Conservation (phyloP, 73 alveolate genomes). For the Tetrahymena borealis region DNA sequence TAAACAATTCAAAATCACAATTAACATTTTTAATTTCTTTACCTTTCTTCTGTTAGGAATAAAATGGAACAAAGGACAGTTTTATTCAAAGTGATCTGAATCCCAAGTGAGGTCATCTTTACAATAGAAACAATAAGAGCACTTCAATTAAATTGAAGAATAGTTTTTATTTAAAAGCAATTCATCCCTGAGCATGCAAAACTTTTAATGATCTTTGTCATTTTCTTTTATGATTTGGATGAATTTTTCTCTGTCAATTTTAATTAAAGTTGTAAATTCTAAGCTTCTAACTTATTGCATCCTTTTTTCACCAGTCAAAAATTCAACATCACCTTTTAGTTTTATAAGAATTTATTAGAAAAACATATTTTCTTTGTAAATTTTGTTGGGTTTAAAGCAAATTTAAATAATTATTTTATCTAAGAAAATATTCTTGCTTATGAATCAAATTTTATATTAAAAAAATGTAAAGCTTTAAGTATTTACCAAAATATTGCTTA, state of each 20-base stretch:
- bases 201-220: slow-evolving; percentile 17
- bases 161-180: slow-evolving; percentile 2
- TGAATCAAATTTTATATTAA: no score
- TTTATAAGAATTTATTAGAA: no score
- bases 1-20: not conserved
- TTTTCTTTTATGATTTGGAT: not conserved
- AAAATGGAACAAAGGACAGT: slow-evolving; percentile 21
- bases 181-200: slow-evolving; percentile 8
- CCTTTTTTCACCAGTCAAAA: not conserved
- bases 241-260: slow-evolving; percentile 4
- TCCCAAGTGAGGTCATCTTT: not conserved
- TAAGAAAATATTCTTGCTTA: no score
- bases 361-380: no score
- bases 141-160: not conserved
- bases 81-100: not conserved
- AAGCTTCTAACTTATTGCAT: slow-evolving; percentile 3
- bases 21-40: not conserved
- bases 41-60: slow-evolving; percentile 6
- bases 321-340: not conserved
- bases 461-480: no score
- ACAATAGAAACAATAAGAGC: not conserved
- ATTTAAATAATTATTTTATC: no score
- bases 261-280: slow-evolving; percentile 12
- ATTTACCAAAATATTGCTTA: not conserved
- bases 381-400: no score